These are phyloP conservation scores for Phaeophleospora eucalypticola DNA, from an alignment of 2,329 filamentous ascomycete species.

Conservation along the genomic window DNA sequence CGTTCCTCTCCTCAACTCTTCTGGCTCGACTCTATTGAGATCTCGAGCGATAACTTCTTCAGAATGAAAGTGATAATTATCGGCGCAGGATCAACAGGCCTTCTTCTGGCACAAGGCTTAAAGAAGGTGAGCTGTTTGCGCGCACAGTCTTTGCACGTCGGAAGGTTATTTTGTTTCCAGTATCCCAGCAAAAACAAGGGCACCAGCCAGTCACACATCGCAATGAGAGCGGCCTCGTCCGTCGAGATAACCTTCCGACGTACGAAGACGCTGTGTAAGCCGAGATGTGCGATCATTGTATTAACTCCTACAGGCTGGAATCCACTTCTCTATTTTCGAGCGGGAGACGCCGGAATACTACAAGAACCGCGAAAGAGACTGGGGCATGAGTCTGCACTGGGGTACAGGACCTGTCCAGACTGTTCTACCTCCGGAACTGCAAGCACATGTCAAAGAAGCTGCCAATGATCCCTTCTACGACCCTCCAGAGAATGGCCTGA, in stretches of 20 bases:
- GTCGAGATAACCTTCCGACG: too few species aligned
- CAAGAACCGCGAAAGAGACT: slow-evolving; percentile 7
- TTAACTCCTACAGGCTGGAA: too few species aligned
- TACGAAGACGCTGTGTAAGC: too few species aligned
- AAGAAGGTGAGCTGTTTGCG: slow-evolving; percentile 6
- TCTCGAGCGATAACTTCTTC: too few species aligned
- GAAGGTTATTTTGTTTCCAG: neutral
- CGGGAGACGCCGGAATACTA: slow-evolving; percentile 8
- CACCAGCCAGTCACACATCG: too few species aligned
- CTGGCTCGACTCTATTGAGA: too few species aligned
- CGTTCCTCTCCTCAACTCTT: too few species aligned
- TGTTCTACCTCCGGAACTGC: slow-evolving; percentile 12
- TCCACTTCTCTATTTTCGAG: slow-evolving; percentile 14
- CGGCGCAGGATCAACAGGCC: slow-evolving; percentile 16
- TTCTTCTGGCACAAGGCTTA: slow-evolving; percentile 18
- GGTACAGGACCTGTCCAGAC: slow-evolving; percentile 5
- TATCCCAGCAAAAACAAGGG: too few species aligned
- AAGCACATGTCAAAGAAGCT: slow-evolving; percentile 10
- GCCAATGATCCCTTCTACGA: slow-evolving; percentile 6
- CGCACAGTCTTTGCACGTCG: neutral
- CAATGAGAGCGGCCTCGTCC: too few species aligned
- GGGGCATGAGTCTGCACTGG: slow-evolving; percentile 20
- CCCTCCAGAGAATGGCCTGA: neutral
- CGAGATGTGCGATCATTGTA: too few species aligned
- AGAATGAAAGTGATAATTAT: slow-evolving; percentile 14